A percentile compares a stretch with the other conserved stretches of the same genome.
Evolutionary conservation across 768 basidiomycete genomes (phyloP).

Genomic region (Suillus spraguei): DNA sequence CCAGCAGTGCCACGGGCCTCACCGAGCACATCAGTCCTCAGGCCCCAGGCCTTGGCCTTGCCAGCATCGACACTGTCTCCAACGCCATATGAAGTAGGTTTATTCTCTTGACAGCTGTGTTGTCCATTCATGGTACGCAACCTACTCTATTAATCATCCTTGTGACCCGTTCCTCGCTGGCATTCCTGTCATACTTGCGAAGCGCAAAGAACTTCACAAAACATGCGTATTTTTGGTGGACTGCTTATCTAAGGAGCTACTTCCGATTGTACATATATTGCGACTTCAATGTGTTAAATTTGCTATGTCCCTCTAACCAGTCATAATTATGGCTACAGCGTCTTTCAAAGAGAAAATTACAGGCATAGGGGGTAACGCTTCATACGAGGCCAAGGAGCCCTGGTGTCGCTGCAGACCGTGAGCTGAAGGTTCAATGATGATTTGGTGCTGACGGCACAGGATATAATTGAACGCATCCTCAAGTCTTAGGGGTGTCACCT

Average conservation of each 20-base stretch:
- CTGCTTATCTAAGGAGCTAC: not conserved
- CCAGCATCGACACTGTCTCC: not conserved
- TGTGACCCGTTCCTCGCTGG: not conserved
- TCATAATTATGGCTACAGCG: constrained; percentile 6
- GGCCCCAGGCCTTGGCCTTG: too few species aligned
- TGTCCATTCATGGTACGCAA: not conserved
- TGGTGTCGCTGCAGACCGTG: constrained; percentile 26
- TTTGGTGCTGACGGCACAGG: constrained; percentile 28
- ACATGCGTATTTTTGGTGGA: not conserved
- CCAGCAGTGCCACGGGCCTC: too few species aligned
- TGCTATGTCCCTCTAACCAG: constrained; percentile 16
- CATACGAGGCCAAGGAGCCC: constrained; percentile 23
- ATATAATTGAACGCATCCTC: constrained; percentile 27
- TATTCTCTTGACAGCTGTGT: not conserved
- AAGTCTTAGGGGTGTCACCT: constrained; percentile 17
- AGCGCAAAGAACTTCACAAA: constrained; percentile 1
- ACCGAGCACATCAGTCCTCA: too few species aligned
- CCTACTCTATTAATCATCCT: not conserved
- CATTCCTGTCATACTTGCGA: not conserved
- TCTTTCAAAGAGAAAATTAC: constrained; percentile 25
- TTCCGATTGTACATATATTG: not conserved
- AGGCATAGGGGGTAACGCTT: constrained; percentile 24
- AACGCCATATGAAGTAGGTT: not conserved
- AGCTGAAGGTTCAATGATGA: constrained; percentile 30
- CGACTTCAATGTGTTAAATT: not conserved